Evolutionary conservation across 192 early-diverging fungal genomes (phyloP).

Genomic region (Umbelopsis sp.): DNA sequence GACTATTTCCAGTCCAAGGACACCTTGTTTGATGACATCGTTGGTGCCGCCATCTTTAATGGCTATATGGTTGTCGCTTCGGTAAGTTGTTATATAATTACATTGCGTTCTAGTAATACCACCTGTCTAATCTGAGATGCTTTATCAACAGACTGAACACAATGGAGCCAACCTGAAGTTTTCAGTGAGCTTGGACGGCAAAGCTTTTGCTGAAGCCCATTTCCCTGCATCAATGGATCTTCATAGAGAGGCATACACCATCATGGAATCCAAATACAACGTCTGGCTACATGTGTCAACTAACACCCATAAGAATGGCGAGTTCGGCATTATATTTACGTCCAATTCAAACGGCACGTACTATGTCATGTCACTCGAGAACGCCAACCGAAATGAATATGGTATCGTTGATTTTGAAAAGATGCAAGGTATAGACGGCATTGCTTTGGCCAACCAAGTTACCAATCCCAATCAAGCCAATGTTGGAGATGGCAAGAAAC

Average conservation of each 20-base stretch:
- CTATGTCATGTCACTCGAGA: conserved; percentile 68
- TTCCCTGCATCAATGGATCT: conserved; percentile 78
- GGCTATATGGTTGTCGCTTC: conserved; percentile 81
- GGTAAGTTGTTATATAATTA: conserved; percentile 28
- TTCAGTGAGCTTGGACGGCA: conserved; percentile 76
- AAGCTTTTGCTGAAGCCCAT: conserved; percentile 62
- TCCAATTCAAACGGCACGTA: conserved; percentile 91
- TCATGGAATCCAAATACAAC: conserved; percentile 67
- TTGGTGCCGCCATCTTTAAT: conserved; percentile 79
- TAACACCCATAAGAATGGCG: conserved; percentile 50
- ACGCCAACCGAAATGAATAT: conserved; percentile 72
- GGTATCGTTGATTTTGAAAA: conserved; percentile 95
- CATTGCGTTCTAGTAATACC: background rate
- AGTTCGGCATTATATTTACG: conserved; percentile 87
- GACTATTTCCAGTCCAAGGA: conserved; percentile 56
- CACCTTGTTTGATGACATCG: conserved; percentile 68
- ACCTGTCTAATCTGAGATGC: background rate
- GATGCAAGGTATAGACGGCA: conserved; percentile 84
- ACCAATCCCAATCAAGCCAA: conserved; percentile 64
- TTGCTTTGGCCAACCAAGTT: conserved; percentile 82
- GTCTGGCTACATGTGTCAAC: conserved; percentile 72
- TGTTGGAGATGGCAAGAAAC: conserved; percentile 57
- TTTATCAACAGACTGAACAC: conserved; percentile 26
- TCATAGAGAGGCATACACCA: conserved; percentile 67
- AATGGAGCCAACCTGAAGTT: conserved; percentile 54